Conservation (phyloP, 768 basidiomycete species). For the Lactarius vividus region DNA sequence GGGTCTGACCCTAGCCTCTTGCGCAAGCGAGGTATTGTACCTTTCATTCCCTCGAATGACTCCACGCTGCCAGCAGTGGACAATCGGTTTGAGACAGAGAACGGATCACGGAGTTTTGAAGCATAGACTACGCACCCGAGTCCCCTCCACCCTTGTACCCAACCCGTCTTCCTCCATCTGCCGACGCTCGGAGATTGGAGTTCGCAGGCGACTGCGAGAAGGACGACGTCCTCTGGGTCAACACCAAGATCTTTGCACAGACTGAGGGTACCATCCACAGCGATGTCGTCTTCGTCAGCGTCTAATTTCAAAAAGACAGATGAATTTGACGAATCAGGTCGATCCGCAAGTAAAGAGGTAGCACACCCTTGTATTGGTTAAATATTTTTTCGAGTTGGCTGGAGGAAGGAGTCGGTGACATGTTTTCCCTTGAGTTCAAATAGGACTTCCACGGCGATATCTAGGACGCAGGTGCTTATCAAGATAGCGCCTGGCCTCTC, state of each 20-base stretch:
- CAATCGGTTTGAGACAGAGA: neutral
- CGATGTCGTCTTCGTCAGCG: conserved; percentile 58
- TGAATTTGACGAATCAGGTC: neutral
- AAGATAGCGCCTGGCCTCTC: conserved; percentile 65
- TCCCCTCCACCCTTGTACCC: conserved; percentile 78
- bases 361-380: conserved; percentile 44
- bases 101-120: neutral
- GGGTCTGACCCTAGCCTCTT: conserved; percentile 60
- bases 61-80: conserved; percentile 51
- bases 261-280: conserved; percentile 75
- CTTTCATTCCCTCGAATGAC: conserved; percentile 58
- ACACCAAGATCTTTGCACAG: conserved; percentile 69
- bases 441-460: conserved; percentile 73
- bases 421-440: conserved; percentile 51
- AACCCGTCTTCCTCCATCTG: conserved; percentile 65
- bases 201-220: conserved; percentile 79
- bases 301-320: conserved; percentile 38
- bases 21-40: conserved; percentile 51
- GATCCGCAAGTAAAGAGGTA: neutral
- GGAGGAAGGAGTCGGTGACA: conserved; percentile 28
- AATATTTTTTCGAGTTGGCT: conserved; percentile 42
- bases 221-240: conserved; percentile 76
- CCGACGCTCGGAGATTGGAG: conserved; percentile 74
- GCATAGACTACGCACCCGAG: conserved; percentile 50
- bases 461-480: conserved; percentile 68